Evolutionary conservation across 1,139 yeast genomes (phyloP), one percentile per base, ranked within the genome.

Genomic region (Schizosaccharomyces versatilis): DNA sequence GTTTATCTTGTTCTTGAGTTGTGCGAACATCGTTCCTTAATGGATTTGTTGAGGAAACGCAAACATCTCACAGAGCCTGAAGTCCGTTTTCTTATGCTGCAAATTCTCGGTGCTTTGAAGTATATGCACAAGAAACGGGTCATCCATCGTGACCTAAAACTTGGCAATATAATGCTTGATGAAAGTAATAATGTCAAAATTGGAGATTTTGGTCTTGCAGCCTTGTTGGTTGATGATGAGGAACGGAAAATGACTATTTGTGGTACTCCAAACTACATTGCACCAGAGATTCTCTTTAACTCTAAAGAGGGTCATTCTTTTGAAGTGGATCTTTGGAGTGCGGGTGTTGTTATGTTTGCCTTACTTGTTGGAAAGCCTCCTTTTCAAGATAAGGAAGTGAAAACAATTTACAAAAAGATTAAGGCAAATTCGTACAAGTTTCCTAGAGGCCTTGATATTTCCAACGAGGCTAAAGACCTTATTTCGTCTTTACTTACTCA

Each of bases 201-300:
- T 59, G 98, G 98, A 15, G 98, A 90, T 69, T 90, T 90, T 68
- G 98, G 98, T 0, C 90, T 90, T 70, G 98, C 98, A 6, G 74
- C 97, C 59, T 83, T 88, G 64, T 72, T 90, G 60, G 97, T 97
- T 7, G 80, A 84, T 54, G 83, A 95, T 1, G 81, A 95, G 2
- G 62, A 57, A 36, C 73, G 93, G 76, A 97, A 97, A 1, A 98
- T 90, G 67, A 90, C 98, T 2, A 71, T 90, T 60, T 90, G 98
- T 72, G 98, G 98, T 1, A 84, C 95, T 9, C 98, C 98, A 1
- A 64, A 90, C 53, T 90, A 93, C 67, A 90, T 90, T 97, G 98
- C 98, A 0, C 98, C 98, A 0, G 98, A 90, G 67, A 90, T 90
- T 53, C 73, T 90, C 62, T 56, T 56, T 40, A 36, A 41, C 10